Conservation (phyloP, 768 basidiomycete species). For the Leccinum disarticulatum region DNA sequence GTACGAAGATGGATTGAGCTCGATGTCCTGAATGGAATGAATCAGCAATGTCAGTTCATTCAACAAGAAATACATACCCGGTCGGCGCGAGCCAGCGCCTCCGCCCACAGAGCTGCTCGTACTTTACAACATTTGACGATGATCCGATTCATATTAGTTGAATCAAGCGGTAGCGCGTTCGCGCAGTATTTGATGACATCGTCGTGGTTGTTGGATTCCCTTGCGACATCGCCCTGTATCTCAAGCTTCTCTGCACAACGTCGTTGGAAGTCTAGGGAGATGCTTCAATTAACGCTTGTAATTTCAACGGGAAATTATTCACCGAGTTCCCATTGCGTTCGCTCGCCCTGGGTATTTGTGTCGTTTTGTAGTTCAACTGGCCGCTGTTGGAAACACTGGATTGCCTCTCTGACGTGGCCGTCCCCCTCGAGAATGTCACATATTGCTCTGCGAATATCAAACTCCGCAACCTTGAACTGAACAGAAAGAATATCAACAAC, state of each 20-base stretch:
- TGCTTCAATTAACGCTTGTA: no score
- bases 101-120: not conserved
- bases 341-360: not conserved
- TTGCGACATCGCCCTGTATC: not conserved
- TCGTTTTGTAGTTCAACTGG: not conserved
- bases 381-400: constrained; percentile 1
- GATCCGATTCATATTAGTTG: not conserved
- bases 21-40: no score
- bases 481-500: not conserved
- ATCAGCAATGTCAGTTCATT: no score
- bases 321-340: constrained; percentile 3
- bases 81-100: no score
- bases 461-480: constrained; percentile 5
- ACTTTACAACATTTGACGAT: not conserved
- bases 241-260: not conserved
- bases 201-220: not conserved
- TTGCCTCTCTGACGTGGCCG: not conserved
- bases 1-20: no score
- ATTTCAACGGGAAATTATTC: not conserved
- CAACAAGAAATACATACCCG: no score
- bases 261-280: not conserved
- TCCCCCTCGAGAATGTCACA: constrained; percentile 1
- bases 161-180: not conserved
- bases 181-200: not conserved
- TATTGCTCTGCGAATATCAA: not conserved